phyloP scores from a whole-genome alignment of 2,329 filamentous ascomycete genomes.

The Chaetomium sp. region DNA sequence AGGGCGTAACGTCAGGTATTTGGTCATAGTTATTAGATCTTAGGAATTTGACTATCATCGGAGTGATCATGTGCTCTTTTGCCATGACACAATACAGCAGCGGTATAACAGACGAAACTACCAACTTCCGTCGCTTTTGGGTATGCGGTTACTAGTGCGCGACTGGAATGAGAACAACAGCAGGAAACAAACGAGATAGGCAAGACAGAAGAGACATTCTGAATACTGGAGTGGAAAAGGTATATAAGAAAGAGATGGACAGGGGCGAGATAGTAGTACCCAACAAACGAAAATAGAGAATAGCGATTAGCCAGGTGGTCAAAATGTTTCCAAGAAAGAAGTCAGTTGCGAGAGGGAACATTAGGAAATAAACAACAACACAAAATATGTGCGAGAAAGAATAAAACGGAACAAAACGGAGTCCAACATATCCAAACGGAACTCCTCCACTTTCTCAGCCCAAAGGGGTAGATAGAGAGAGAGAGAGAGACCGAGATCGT shows the following conservation, averaged over 20 bases:
- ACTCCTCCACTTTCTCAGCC: background rate
- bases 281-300: background rate
- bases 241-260: background rate
- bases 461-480: background rate
- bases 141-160: background rate
- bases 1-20: background rate
- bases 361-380: background rate
- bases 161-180: background rate
- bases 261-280: background rate
- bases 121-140: conserved; percentile 3
- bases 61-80: background rate
- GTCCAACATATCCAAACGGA: background rate
- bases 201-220: background rate
- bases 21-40: background rate
- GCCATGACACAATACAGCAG: background rate
- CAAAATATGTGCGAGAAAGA: conserved; percentile 6
- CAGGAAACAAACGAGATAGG: background rate
- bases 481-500: background rate
- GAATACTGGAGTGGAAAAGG: background rate
- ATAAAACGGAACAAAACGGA: background rate
- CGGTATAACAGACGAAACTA: background rate
- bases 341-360: background rate
- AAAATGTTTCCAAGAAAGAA: background rate
- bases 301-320: background rate
- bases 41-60: background rate